Conservation (phyloP, 352 stramenopile genomes). For the Thraustochytrium sp. region DNA sequence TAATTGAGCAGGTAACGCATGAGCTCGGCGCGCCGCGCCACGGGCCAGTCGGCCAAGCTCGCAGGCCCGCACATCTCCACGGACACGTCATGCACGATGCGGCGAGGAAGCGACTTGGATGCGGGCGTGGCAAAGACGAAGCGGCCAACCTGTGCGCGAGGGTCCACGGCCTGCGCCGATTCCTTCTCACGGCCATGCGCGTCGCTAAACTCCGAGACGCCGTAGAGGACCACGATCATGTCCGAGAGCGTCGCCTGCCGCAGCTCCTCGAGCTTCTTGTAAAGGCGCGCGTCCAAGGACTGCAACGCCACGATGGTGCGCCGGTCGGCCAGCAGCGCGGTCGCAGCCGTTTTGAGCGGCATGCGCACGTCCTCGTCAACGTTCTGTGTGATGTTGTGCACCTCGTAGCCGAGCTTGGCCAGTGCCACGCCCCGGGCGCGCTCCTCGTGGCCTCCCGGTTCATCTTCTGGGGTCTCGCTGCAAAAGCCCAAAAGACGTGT, state of each 20-base stretch:
- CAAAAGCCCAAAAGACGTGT: not conserved
- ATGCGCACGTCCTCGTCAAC: not conserved
- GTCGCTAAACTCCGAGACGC: slow-evolving; percentile 8
- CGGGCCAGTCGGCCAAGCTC: not conserved
- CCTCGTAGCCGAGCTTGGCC: not conserved
- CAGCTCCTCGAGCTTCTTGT: not conserved
- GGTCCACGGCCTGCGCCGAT: not conserved
- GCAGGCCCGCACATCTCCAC: not conserved
- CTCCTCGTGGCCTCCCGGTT: not conserved
- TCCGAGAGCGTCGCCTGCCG: slow-evolving; percentile 11
- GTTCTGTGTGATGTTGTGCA: not conserved
- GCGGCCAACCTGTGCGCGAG: not conserved
- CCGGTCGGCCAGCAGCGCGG: not conserved
- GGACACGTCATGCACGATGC: not conserved
- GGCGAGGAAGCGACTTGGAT: not conserved
- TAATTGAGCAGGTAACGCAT: slow-evolving; percentile 36
- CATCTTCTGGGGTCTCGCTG: not conserved
- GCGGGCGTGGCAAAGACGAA: not conserved
- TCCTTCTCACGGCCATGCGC: not conserved
- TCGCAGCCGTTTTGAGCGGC: not conserved
- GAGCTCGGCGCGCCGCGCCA: not conserved
- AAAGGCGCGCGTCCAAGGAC: not conserved
- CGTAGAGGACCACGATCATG: not conserved
- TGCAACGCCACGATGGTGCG: not conserved
- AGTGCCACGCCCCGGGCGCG: not conserved